Base-by-base conservation (phyloP, 192 early-diverging fungal species). In the Gorgonomyces haynaldii region DNA sequence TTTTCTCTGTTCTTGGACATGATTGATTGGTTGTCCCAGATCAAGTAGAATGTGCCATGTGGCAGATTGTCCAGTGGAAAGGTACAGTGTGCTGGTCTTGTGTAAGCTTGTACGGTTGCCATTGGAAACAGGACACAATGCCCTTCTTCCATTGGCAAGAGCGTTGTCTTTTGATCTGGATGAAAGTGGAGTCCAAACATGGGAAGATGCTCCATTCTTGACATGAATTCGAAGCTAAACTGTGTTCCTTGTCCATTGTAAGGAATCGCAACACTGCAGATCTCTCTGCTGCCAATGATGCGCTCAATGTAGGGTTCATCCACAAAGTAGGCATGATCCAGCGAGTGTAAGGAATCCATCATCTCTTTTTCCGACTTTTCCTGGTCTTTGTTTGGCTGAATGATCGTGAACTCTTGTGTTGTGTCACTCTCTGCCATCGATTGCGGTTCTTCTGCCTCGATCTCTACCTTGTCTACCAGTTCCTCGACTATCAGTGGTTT, bases 21-120 rank as follows among this genome's bases (percentile, higher is more conserved):
- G 4, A 26, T 13, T 12, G 32, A 5, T 12, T 29, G 24, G 17
- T 49, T 49, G 12, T 49, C 46, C 46, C 46, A 49, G 35, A 49
- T 38, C 5, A 49, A 49, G 3, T 26, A 10, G 19, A 49, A 37
- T 36, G 22, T 49, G 19, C 46, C 46, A n/a, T 20, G 28, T 17
- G 17, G 20, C 22, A 49, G 35, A 17, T 35, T 26, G 35, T 20
- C 22, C 9, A 49, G 17, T 1, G 19, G 17, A 3, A 49, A 13
- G 2, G 34, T 35, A 22, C 46, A 20, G 25, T 21, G 28, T 7
- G 46, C 31, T 5, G 46, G 46, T 1, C 31, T n/a, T 0, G 34
- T 19, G 17, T 49, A 49, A 9, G 21, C 22, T 15, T 49, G 46
- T 3, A 49, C 37, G n/a, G 13, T 20, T 4, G 46, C n/a, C n/a